phyloP scores from a whole-genome alignment of 2,329 filamentous ascomycete genomes.

The Penicillium janthinellum region DNA sequence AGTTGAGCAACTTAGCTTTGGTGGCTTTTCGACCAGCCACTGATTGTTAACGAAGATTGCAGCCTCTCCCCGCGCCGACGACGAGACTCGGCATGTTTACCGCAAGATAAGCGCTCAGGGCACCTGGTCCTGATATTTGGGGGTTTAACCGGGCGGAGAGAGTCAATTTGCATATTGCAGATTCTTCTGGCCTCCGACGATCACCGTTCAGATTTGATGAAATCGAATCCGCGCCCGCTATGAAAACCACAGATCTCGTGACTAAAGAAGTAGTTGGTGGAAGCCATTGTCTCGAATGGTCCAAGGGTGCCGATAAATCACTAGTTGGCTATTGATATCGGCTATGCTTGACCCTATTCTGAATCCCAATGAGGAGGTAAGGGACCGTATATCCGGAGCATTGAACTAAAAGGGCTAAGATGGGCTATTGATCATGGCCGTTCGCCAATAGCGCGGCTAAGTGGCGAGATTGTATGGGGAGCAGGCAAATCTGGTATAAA shows the following conservation, averaged over 20 bases:
- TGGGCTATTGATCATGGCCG: background rate
- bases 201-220: background rate
- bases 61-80: background rate
- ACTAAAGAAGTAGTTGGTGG: background rate
- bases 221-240: background rate
- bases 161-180: background rate
- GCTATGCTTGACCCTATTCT: background rate
- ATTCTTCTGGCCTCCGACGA: background rate
- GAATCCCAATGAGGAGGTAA: background rate
- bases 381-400: background rate
- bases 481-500: background rate
- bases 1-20: background rate
- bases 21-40: background rate
- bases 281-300: background rate
- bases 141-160: background rate
- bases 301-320: background rate
- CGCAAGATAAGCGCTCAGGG: background rate
- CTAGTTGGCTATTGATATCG: background rate
- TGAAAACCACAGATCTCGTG: background rate
- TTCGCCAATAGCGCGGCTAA: conserved; percentile 7
- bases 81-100: background rate
- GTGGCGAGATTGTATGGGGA: background rate
- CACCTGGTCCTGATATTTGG: background rate
- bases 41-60: too few species aligned
- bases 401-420: background rate